Evolutionary conservation across 2,329 filamentous ascomycete genomes (phyloP), one percentile per base, ranked within the genome.

Genomic region (Colletotrichum sojae): DNA sequence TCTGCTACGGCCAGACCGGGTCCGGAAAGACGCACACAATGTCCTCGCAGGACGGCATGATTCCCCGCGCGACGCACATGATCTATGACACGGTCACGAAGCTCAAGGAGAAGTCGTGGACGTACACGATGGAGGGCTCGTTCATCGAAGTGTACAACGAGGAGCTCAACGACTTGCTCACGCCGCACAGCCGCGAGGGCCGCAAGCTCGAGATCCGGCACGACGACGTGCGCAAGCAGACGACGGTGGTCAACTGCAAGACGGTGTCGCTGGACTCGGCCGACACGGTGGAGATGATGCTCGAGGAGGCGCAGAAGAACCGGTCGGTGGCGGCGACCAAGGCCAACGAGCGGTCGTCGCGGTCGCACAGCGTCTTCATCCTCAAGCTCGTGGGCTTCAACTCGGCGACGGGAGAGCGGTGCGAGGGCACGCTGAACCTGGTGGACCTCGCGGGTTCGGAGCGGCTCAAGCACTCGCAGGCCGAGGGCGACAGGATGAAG

Each of bases 71-170:
- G 3, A 96, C 97, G 8, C 89, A 93, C 73, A 95, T 98, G 84
- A 97, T 99, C 72, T 98, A 98, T 79, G 89, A 93, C 63, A 96
- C 94, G 49, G 93, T 97, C 61, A 92, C 91, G 70, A 88, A 91
- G 58, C 85, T 99, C 18, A 91, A 92, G 78, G 93, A 95, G 73
- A 97, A 98, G 78, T 96, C 95, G 25, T 99, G 96, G 96, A 88
- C 87, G 48, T 99, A 99, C 81, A 92, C 88, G 0, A 97, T 99
- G 90, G 93, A 97, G 77, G 96, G 96, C 6, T 95, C 91, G 64
- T 99, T 99, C 76, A 90, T 98, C 15, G 96, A 99, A 78, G 96
- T 99, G 6, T 99, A 99, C 88, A 98, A 99, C 72, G 96, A 99
- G 78, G 96, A 97, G 71, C 87, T 99, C 71, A 94, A 98, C 77